Percentiles rank a stretch among this genome's conserved stretches.
Conservation (phyloP, 495 filamentous ascomycete genomes). For the Delitschia confertaspora region DNA sequence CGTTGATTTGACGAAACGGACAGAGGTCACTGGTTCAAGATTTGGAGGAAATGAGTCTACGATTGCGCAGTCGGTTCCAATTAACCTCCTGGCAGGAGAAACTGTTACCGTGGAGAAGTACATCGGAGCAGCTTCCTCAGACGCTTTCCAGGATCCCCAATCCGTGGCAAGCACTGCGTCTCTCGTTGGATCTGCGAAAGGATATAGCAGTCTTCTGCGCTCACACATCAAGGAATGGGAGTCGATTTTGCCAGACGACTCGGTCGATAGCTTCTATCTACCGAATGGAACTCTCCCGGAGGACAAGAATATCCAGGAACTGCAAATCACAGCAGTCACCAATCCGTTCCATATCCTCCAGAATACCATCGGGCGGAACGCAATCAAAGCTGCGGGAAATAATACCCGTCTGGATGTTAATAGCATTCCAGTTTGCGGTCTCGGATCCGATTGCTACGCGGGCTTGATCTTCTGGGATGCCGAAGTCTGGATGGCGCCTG, state of each 20-base stretch:
- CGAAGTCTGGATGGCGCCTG: slow-evolving; percentile 58
- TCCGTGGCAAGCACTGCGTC: slow-evolving; percentile 43
- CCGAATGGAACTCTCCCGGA: slow-evolving; percentile 54
- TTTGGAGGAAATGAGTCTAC: slow-evolving; percentile 53
- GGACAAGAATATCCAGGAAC: slow-evolving; percentile 49
- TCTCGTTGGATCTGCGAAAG: slow-evolving; percentile 36
- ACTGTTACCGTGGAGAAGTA: slow-evolving; percentile 49
- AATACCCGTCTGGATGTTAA: slow-evolving; percentile 40
- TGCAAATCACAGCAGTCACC: slow-evolving; percentile 56
- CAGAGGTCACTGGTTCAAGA: slow-evolving; percentile 36
- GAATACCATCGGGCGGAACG: slow-evolving; percentile 50
- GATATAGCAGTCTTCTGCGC: slow-evolving; percentile 42
- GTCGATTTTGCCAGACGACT: slow-evolving; percentile 42
- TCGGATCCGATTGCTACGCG: slow-evolving; percentile 55
- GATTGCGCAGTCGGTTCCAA: slow-evolving; percentile 47
- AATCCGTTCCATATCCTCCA: slow-evolving; percentile 64
- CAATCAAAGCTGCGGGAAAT: slow-evolving; percentile 28
- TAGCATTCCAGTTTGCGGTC: slow-evolving; percentile 53
- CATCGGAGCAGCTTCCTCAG: slow-evolving; percentile 52
- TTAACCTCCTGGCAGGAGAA: slow-evolving; percentile 43
- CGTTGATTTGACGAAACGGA: slow-evolving; percentile 42
- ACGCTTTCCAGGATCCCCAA: slow-evolving; percentile 49
- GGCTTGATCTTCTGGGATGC: slow-evolving; percentile 60
- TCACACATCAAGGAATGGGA: slow-evolving; percentile 50
- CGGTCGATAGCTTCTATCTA: slow-evolving; percentile 53